Conservation (phyloP, 345 rosid genomes). For the Salix arbutifolia region DNA sequence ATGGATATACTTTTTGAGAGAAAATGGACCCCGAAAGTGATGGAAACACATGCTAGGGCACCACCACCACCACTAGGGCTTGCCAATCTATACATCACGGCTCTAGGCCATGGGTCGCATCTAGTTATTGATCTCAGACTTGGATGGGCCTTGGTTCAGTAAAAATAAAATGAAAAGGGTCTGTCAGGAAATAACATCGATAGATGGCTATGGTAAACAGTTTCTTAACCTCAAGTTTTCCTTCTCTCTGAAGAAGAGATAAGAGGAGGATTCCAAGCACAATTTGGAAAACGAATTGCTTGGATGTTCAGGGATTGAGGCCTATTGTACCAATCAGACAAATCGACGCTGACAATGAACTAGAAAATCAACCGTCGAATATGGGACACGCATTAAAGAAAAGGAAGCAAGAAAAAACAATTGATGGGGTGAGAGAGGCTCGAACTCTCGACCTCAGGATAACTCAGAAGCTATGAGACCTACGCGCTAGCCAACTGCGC, state of each 20-base stretch:
- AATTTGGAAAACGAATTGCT: too few species aligned
- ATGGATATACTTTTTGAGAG: not conserved
- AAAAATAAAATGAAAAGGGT: too few species aligned
- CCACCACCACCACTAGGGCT: not conserved
- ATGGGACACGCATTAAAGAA: too few species aligned
- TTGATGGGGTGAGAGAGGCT: slow-evolving; percentile 39
- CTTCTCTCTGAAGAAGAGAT: too few species aligned
- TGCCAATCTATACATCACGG: not conserved
- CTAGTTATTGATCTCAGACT: not conserved
- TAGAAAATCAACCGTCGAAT: too few species aligned
- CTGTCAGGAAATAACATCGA: too few species aligned
- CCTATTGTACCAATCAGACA: not conserved
- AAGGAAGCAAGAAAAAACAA: too few species aligned
- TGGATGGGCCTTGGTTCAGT: not conserved
- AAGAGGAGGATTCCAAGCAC: not conserved
- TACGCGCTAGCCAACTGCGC: slow-evolving; percentile 56
- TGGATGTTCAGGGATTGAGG: not conserved
- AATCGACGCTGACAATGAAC: not conserved
- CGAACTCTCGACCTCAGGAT: slow-evolving; percentile 54
- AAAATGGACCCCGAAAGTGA: not conserved
- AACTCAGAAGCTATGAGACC: slow-evolving; percentile 38
- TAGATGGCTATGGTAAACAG: too few species aligned
- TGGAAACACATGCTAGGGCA: not conserved
- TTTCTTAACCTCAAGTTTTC: not conserved
- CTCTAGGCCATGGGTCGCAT: not conserved